Percentiles rank a stretch among this genome's conserved stretches.
phyloP scores from a whole-genome alignment of 1,284 basidiomycete genomes.

The Cutaneotrichosporon sp. region DNA sequence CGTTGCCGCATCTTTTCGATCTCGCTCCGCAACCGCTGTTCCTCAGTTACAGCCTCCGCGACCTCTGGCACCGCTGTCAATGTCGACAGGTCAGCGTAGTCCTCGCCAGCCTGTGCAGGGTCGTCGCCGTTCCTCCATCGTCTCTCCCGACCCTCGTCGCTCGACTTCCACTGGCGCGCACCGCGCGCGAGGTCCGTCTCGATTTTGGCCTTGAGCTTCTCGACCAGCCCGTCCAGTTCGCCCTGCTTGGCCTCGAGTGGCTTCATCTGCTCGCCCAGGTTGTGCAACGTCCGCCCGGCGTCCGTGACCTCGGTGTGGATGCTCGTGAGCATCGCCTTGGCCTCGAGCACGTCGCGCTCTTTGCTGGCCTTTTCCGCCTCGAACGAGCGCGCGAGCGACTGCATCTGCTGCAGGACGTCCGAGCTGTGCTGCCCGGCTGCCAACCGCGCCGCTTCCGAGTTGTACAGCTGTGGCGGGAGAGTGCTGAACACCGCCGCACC shows the following conservation, averaged over 20 bases:
- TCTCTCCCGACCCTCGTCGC: slow-evolving; percentile 74
- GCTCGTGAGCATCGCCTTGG: slow-evolving; percentile 78
- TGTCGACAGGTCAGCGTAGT: slow-evolving; percentile 44
- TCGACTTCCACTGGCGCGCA: slow-evolving; percentile 87
- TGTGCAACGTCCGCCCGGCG: slow-evolving; percentile 70
- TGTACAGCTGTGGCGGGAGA: slow-evolving; percentile 67
- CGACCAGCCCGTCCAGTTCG: slow-evolving; percentile 65
- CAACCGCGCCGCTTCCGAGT: slow-evolving; percentile 81
- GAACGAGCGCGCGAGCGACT: slow-evolving; percentile 85
- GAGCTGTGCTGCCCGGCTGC: slow-evolving; percentile 80
- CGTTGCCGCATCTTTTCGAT: slow-evolving; percentile 65
- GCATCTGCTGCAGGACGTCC: slow-evolving; percentile 82
- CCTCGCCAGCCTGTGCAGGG: slow-evolving; percentile 37
- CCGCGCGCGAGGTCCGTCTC: slow-evolving; percentile 76
- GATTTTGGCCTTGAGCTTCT: slow-evolving; percentile 70
- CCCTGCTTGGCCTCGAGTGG: slow-evolving; percentile 66
- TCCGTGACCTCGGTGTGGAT: slow-evolving; percentile 92
- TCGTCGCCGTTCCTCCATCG: slow-evolving; percentile 37
- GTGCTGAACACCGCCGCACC: slow-evolving; percentile 25
- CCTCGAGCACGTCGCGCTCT: slow-evolving; percentile 88
- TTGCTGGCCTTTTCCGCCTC: slow-evolving; percentile 90
- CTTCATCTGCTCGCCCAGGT: slow-evolving; percentile 66
- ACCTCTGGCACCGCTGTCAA: slow-evolving; percentile 54
- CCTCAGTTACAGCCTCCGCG: slow-evolving; percentile 53
- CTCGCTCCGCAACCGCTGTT: slow-evolving; percentile 65